phyloP scores from a whole-genome alignment of 495 filamentous ascomycete species.

The Friedmanniomyces endolithicus region DNA sequence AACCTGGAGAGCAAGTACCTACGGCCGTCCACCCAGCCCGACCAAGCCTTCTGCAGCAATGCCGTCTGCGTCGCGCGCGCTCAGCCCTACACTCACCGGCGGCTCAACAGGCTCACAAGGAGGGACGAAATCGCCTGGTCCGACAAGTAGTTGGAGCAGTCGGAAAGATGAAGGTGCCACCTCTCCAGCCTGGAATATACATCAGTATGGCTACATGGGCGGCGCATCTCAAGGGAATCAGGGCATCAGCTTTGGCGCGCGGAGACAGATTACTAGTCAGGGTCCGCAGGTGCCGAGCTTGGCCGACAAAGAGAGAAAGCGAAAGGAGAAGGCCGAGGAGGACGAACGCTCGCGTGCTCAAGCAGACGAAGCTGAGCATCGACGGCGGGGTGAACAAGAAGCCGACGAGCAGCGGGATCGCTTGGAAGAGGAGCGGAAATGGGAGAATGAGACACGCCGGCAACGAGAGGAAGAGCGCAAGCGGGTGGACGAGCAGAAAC shows the following conservation, averaged over 20 bases:
- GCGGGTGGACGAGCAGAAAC: slow-evolving; percentile 62
- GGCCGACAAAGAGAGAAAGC: slow-evolving; percentile 51
- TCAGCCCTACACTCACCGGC: slow-evolving; percentile 45
- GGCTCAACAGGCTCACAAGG: slow-evolving; percentile 30
- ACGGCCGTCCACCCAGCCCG: slow-evolving; percentile 46
- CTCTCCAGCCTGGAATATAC: slow-evolving; percentile 92
- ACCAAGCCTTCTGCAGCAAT: slow-evolving; percentile 37
- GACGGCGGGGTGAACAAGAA: slow-evolving; percentile 47
- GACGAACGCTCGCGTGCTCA: slow-evolving; percentile 49
- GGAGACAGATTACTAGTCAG: slow-evolving; percentile 82
- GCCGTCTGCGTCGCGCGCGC: slow-evolving; percentile 19
- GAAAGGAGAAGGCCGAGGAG: slow-evolving; percentile 42
- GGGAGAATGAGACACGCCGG: slow-evolving; percentile 66
- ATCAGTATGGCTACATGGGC: slow-evolving; percentile 97
- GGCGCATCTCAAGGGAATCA: slow-evolving; percentile 93
- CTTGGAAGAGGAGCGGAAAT: slow-evolving; percentile 58
- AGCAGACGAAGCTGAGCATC: slow-evolving; percentile 53
- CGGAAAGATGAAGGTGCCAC: slow-evolving; percentile 67
- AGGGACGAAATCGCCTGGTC: slow-evolving; percentile 33
- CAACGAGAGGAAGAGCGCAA: slow-evolving; percentile 55
- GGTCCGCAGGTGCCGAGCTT: slow-evolving; percentile 65
- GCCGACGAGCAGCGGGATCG: slow-evolving; percentile 58
- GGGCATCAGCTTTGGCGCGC: slow-evolving; percentile 80
- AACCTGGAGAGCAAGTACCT: slow-evolving; percentile 2
- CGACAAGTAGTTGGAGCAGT: slow-evolving; percentile 83